Conservation (phyloP, 768 basidiomycete species). For the Mycena galopus region DNA sequence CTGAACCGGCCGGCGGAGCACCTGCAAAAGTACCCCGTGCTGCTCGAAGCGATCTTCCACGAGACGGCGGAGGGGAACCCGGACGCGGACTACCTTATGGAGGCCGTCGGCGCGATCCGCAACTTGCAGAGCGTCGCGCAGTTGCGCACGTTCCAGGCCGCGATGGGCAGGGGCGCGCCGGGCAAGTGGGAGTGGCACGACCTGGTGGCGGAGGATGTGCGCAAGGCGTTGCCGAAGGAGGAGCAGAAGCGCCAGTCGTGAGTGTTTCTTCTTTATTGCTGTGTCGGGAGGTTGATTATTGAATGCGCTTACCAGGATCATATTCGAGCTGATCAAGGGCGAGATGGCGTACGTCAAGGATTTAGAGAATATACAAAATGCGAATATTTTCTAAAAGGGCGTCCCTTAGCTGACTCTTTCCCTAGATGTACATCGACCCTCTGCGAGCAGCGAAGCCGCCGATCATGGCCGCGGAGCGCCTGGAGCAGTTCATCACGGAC, state of each 20-base stretch:
- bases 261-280: slow-evolving; percentile 46
- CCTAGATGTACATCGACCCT: slow-evolving; percentile 85
- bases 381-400: slow-evolving; percentile 47
- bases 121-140: slow-evolving; percentile 86
- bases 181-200: slow-evolving; percentile 94
- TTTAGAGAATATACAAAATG: slow-evolving; percentile 85
- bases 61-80: slow-evolving; percentile 87
- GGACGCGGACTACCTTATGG: slow-evolving; percentile 83
- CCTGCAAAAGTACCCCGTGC: slow-evolving; percentile 85
- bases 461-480: slow-evolving; percentile 76
- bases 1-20: slow-evolving; percentile 86
- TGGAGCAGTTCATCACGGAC: slow-evolving; percentile 85
- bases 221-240: slow-evolving; percentile 74
- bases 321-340: slow-evolving; percentile 95
- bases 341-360: slow-evolving; percentile 97
- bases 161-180: slow-evolving; percentile 85
- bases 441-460: slow-evolving; percentile 80
- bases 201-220: slow-evolving; percentile 77
- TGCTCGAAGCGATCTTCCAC: slow-evolving; percentile 87
- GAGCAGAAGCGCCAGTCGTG: slow-evolving; percentile 90
- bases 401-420: not conserved
- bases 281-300: too few relatives aligned
- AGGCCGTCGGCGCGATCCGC: slow-evolving; percentile 88
- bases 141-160: slow-evolving; percentile 89
- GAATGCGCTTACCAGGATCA: slow-evolving; percentile 65